Base-by-base conservation (phyloP, 2,329 filamentous ascomycete genomes). In the Ophiocordyceps camponoti-saundersi region DNA sequence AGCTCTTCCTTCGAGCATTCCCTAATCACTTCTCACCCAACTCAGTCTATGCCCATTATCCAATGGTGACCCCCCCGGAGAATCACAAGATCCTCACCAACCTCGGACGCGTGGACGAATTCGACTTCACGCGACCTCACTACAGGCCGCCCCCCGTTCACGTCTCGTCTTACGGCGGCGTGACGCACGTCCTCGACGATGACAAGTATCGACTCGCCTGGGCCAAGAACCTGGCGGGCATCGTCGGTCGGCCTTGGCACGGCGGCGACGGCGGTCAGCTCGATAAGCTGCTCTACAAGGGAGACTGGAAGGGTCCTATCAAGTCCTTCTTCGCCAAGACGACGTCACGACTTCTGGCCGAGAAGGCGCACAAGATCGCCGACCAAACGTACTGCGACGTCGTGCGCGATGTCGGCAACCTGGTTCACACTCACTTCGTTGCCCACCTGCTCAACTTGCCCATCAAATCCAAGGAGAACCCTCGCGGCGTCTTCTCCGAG, bases 11-110 rank as follows among this genome's bases (percentile, higher is more conserved):
- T 34, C 75, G 82, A 5, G 83, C 85, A 0, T 87, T 93, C 69
- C 87, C 86, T 1, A 73, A 83, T 52, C 82, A 87, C 64, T 90
- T 89, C 71, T 77, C 76, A 58, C 65, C 71, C 20, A 80, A 92
- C 65, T 88, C 82, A 0, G 78, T 89, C 47, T 93, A 90, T 52
- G 85, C 83, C 0, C 84, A 89, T 58, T 88, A 82, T 57, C 84
- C 80, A 16, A 77, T 78, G 73, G 64, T 67, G 3, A 79, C 82
- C 2, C 85, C 86, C 0, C 66, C 68, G 0, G 85, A 89, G 58
- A 92, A 86, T 61, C 64, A 72, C 48, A 77, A 73, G 51, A 88
- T 89, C 51, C 70, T 88, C 52, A 77, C 73, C 42, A 69, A 77
- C 44, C 69, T 92, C 6, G 75, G 76, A 47, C 77, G 82, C 43